Evolutionary conservation across 2,329 filamentous ascomycete genomes (phyloP), one percentile per base, ranked within the genome.

Genomic region (Alternaria gansuensis): DNA sequence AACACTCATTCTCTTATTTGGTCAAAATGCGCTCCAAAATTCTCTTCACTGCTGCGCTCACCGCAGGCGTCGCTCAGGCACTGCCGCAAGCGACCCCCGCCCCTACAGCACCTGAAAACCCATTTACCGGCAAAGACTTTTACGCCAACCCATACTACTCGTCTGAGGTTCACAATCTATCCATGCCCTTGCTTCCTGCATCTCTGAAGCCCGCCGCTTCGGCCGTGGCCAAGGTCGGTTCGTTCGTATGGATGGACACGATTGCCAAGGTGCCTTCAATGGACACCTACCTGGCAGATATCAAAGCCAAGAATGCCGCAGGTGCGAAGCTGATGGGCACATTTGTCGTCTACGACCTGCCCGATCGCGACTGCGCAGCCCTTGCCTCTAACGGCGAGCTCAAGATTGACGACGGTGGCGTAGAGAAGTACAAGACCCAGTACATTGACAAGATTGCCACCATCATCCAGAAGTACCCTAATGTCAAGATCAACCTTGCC

Each of bases 311-410:
- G 64, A 84, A 85, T 56, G 75, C 72, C 26, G 81, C 78, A 26
- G 82, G 82, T n/a, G 81, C 81, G 7, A 81, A 72, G 51, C 79
- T 82, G 56, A 79, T 82, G 17, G 82, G 80, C 17, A 80, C 79
- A 2, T 83, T 88, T 52, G 86, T 89, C 54, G 84, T 88, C 53
- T 88, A 88, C 74, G 83, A 88, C 71, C 77, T 88, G 11, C 87
- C 87, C 43, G 85, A 87, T 66, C 84, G 86, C 71, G 87, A 88
- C 71, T 88, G 87, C 69, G 83, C 86, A 13, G 87, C 87, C 49
- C 79, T 85, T 66, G 86, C 86, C 13, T 88, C 86, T 62, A 88
- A 88, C 69, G 86, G 87, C 59, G 86, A 88, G 74, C 82, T 86
- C 44, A 77, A 80, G 21, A 84, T 87, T 57, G 84, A 82, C 58